A percentile compares a stretch with the other conserved stretches of the same genome.
Conservation (phyloP, 192 early-diverging fungal species). For the Rhizophagus prolifer region DNA sequence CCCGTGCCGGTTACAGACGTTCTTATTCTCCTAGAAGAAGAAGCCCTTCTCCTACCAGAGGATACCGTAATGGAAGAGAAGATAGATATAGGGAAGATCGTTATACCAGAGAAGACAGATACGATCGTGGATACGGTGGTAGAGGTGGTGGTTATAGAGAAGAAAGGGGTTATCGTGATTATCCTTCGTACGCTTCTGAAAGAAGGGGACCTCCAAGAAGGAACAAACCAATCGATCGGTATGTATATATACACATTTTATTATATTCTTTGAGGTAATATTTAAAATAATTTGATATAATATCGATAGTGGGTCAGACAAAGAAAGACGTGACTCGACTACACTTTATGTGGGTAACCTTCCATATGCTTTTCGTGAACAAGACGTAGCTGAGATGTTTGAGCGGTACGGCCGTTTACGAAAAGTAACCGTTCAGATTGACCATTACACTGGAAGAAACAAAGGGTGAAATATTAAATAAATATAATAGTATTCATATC, state of each 20-base stretch:
- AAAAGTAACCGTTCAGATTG: slow-evolving; percentile 70
- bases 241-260: slow-evolving; percentile 25
- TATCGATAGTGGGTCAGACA: slow-evolving; percentile 60
- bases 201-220: slow-evolving; percentile 45
- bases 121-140: slow-evolving; percentile 38
- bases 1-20: slow-evolving; percentile 30
- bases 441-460: slow-evolving; percentile 72
- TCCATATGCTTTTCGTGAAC: slow-evolving; percentile 70
- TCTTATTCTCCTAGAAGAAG: slow-evolving; percentile 45
- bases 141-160: slow-evolving; percentile 42
- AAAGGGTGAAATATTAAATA: slow-evolving; percentile 60
- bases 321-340: slow-evolving; percentile 59
- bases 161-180: slow-evolving; percentile 42
- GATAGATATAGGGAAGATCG: slow-evolving; percentile 37
- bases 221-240: slow-evolving; percentile 50
- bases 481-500: background rate
- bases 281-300: background rate
- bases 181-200: slow-evolving; percentile 41
- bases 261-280: slow-evolving; percentile 17
- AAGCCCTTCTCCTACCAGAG: slow-evolving; percentile 37
- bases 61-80: slow-evolving; percentile 37
- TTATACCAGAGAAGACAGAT: slow-evolving; percentile 32
- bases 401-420: slow-evolving; percentile 69
- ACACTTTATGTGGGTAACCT: slow-evolving; percentile 76
- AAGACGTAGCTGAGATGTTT: slow-evolving; percentile 71